Evolutionary conservation across 164 flowering plant species (phyloP).

Genomic region (Euptelea pleiosperma): DNA sequence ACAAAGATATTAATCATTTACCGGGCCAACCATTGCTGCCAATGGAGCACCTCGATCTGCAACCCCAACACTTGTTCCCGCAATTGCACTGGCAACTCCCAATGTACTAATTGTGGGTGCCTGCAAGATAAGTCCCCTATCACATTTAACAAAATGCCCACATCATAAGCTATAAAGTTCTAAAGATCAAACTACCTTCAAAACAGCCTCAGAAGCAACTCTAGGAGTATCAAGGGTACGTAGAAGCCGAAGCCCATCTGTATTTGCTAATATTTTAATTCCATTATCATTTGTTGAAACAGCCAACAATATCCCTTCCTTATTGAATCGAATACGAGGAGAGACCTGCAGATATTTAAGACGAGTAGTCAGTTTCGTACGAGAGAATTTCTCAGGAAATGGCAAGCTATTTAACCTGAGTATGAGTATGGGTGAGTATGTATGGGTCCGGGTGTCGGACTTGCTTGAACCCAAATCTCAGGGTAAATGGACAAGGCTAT

Average conservation of each 20-base stretch:
- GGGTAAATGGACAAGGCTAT: no score
- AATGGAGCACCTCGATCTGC: constrained; percentile 46
- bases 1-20: constrained; percentile 19
- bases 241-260: constrained; percentile 61
- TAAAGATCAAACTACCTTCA: constrained; percentile 44
- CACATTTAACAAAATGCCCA: constrained; percentile 9
- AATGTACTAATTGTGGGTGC: constrained; percentile 32
- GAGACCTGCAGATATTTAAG: constrained; percentile 41
- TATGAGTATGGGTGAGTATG: no score
- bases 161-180: neutral
- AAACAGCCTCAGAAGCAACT: constrained; percentile 42
- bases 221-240: constrained; percentile 54
- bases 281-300: constrained; percentile 71
- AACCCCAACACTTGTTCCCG: constrained; percentile 36
- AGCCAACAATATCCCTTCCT: constrained; percentile 67
- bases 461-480: no score
- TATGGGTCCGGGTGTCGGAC: no score
- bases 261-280: constrained; percentile 61
- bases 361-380: constrained; percentile 1
- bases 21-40: constrained; percentile 42
- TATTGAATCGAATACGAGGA: constrained; percentile 68
- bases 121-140: constrained; percentile 23
- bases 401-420: neutral
- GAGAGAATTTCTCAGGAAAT: neutral
- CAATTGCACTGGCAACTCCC: constrained; percentile 36